phyloP scores from a whole-genome alignment of 208 protist genomes.

The Leishmania lainsoni region DNA sequence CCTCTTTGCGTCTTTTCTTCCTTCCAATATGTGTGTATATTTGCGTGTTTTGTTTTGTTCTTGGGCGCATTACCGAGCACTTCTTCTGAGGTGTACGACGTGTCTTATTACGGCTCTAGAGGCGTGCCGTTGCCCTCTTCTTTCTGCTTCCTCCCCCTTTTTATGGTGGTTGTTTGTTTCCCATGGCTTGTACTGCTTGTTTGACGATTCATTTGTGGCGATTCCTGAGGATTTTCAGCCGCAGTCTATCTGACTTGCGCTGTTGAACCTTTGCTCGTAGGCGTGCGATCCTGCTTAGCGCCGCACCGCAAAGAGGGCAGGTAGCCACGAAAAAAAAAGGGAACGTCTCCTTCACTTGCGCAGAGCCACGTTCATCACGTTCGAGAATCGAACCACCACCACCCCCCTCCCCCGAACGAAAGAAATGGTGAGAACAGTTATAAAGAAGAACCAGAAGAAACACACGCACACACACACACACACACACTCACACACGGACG shows the following conservation, averaged over 20 bases:
- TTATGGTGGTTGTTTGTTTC: not conserved
- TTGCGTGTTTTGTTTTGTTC: not conserved
- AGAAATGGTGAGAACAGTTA: not conserved
- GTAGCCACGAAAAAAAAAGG: not conserved
- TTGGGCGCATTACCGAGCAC: not conserved
- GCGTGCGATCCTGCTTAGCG: no score
- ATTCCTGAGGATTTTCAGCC: no score
- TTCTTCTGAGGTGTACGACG: not conserved
- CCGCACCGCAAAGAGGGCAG: no score
- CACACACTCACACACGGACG: not conserved
- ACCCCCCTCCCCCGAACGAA: no score
- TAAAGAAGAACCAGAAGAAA: not conserved
- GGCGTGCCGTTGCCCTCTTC: not conserved
- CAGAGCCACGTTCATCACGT: no score
- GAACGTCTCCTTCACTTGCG: no score
- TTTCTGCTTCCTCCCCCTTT: not conserved
- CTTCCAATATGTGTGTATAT: not conserved
- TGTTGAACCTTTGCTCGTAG: no score
- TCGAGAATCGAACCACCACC: not conserved
- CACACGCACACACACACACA: conserved; percentile 1
- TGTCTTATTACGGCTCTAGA: not conserved
- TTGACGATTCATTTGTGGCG: not conserved
- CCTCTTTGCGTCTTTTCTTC: not conserved
- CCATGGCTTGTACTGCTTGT: no score
- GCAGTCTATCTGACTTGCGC: no score